Evolutionary conservation across 176 grass and related monocot genomes (phyloP).

Genomic region (Carex scoparia): DNA sequence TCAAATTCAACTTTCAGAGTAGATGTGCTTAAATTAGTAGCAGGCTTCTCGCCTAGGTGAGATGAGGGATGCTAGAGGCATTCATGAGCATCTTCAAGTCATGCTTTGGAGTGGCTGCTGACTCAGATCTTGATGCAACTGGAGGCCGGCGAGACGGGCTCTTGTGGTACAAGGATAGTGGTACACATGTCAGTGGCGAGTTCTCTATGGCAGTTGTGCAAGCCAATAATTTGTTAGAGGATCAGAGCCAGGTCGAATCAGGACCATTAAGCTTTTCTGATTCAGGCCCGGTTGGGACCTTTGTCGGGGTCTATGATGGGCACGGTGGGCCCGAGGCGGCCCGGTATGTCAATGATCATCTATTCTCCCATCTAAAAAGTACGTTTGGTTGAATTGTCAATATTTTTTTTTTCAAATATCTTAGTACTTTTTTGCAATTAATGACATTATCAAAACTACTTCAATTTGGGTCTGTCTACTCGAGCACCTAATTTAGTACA

Average conservation of each 20-base stretch:
- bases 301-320: slow-evolving; percentile 70
- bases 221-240: slow-evolving; percentile 70
- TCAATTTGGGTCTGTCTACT: neutral
- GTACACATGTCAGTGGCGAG: slow-evolving; percentile 48
- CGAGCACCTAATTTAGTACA: neutral
- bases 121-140: slow-evolving; percentile 22
- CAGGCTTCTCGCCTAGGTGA: slow-evolving; percentile 8
- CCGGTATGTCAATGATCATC: slow-evolving; percentile 40
- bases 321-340: slow-evolving; percentile 65
- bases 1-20: slow-evolving; percentile 3
- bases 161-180: slow-evolving; percentile 75
- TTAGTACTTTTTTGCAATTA: neutral
- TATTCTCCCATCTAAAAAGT: slow-evolving; percentile 67
- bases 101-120: slow-evolving; percentile 19
- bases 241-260: slow-evolving; percentile 67
- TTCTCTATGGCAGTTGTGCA: slow-evolving; percentile 83
- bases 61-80: slow-evolving; percentile 29
- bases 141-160: slow-evolving; percentile 41
- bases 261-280: slow-evolving; percentile 26
- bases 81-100: slow-evolving; percentile 34
- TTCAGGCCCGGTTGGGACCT: slow-evolving; percentile 39
- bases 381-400: neutral
- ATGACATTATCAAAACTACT: neutral
- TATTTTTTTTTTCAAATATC: neutral
- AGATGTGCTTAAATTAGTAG: slow-evolving; percentile 13